These are phyloP conservation scores for Pisolithus tinctorius DNA, from an alignment of 768 basidiomycete species.

Conservation along the genomic window DNA sequence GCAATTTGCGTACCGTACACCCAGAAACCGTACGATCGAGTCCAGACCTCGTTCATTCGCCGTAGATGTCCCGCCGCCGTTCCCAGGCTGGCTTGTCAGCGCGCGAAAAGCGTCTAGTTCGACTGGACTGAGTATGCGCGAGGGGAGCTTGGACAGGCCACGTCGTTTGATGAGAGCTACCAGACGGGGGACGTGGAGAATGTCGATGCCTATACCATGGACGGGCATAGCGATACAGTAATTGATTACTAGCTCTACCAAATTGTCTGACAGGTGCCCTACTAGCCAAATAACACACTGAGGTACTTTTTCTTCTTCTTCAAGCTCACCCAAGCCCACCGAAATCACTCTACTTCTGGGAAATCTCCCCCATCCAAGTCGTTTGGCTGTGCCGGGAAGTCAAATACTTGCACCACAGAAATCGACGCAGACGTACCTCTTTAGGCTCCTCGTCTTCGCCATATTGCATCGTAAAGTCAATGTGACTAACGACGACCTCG, in stretches of 20 bases:
- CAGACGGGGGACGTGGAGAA: slow-evolving; percentile 66
- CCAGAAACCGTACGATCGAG: slow-evolving; percentile 42
- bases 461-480: slow-evolving; percentile 98
- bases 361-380: slow-evolving; percentile 95
- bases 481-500: slow-evolving; percentile 86
- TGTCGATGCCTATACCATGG: slow-evolving; percentile 71
- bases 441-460: slow-evolving; percentile 98
- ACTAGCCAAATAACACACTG: slow-evolving; percentile 19
- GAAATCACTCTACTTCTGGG: slow-evolving; percentile 48
- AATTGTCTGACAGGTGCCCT: background rate
- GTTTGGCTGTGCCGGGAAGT: slow-evolving; percentile 53
- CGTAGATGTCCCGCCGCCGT: slow-evolving; percentile 5
- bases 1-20: slow-evolving; percentile 53
- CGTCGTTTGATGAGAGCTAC: slow-evolving; percentile 44
- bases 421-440: slow-evolving; percentile 49
- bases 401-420: background rate
- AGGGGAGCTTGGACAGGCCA: slow-evolving; percentile 40
- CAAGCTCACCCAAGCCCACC: background rate
- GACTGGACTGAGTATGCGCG: slow-evolving; percentile 52
- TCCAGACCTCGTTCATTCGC: background rate
- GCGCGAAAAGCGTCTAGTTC: slow-evolving; percentile 34
- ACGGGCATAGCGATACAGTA: slow-evolving; percentile 40
- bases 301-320: slow-evolving; percentile 27
- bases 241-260: background rate
- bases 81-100: slow-evolving; percentile 4